Evolutionary conservation across 2,329 filamentous ascomycete genomes (phyloP), one percentile per base, ranked within the genome.

Genomic region (Tolypocladium nubicola): DNA sequence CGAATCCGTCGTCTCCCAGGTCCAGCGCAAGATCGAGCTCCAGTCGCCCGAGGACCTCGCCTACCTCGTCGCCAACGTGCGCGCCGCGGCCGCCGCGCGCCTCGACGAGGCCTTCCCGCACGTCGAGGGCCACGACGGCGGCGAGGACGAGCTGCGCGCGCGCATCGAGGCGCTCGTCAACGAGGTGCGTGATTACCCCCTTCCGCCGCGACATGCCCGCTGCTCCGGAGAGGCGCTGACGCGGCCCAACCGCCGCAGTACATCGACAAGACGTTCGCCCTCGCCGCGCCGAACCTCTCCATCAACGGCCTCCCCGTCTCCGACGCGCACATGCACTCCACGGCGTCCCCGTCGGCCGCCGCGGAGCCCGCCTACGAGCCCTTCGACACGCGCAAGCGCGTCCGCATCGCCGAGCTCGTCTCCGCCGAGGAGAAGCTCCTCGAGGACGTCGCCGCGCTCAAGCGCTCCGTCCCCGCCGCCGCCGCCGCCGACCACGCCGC

Each of bases 21-120:
- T 71, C 62, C 84, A 90, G 71, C 85, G 89, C 69, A 87, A 85
- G 73, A 88, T 93, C 70, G 89, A 92, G 74, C 83, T 93, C 55
- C 88, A 92, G 74, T 80, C 82, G n/a, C 82, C 84, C 47, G 83
- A 87, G 53, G 89, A 93, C 72, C 79, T 92, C 39, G 74, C 79
- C 57, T 89, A 86, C 71, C 80, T 93, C 35, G 79, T 88, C 64
- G 74, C 79, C 62, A 89, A 89, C 66, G 82, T 89, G 61, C 84
- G 85, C 67, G 79, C 79, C 70, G 84, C 85, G 57, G 88, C 88
- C 13, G 78, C 80, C 50, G 80, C 82, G 64, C 87, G 84, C 68
- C 80, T 93, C 59, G 78, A 85, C 69, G 79, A 81, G 63, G 83
- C 83, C 54, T 84, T 92, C 57, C 88, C 88, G 30, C 82, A 83